Percentiles rank a stretch among this genome's conserved stretches.
phyloP scores from a whole-genome alignment of 495 filamentous ascomycete species.

The Podospora conica region DNA sequence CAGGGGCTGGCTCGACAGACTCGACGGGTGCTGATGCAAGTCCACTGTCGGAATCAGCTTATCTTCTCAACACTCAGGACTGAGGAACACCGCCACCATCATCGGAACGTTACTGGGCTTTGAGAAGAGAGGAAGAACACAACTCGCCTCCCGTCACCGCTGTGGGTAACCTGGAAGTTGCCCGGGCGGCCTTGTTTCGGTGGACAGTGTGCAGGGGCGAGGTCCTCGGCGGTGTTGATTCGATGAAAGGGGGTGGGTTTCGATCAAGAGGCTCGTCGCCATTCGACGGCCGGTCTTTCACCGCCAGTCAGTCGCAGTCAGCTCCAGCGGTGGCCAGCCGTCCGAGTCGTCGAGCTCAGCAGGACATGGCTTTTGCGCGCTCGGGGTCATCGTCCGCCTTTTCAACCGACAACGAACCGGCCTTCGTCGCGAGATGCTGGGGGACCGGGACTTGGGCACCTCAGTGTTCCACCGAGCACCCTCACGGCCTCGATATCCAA shows the following conservation, averaged over 20 bases:
- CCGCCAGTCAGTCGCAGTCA: slow-evolving; percentile 9
- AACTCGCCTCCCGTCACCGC: slow-evolving; percentile 8
- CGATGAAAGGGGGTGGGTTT: slow-evolving; percentile 1
- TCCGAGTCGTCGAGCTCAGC: slow-evolving; percentile 4
- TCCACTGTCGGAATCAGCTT: slow-evolving; percentile 11
- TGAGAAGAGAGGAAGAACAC: neutral
- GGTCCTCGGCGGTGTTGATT: slow-evolving; percentile 6
- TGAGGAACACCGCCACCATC: neutral
- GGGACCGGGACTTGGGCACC: neutral
- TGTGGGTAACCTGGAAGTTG: neutral
- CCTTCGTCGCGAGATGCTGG: neutral
- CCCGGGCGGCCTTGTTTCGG: neutral
- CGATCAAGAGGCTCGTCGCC: slow-evolving; percentile 3
- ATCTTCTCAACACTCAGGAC: neutral
- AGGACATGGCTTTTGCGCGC: slow-evolving; percentile 2
- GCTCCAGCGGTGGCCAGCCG: neutral
- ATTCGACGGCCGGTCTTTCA: slow-evolving; percentile 6
- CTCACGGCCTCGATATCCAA: neutral
- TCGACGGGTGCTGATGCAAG: neutral
- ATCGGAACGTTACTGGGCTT: neutral
- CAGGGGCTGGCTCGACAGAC: neutral
- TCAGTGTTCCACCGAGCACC: neutral
- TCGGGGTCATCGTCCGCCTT: slow-evolving; percentile 7
- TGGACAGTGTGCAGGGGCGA: slow-evolving; percentile 4
- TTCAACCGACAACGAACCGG: slow-evolving; percentile 6